Evolutionary conservation across 2,329 filamentous ascomycete species (phyloP), one percentile per base, ranked within the genome.

Genomic region (Pyricularia pennisetigena): DNA sequence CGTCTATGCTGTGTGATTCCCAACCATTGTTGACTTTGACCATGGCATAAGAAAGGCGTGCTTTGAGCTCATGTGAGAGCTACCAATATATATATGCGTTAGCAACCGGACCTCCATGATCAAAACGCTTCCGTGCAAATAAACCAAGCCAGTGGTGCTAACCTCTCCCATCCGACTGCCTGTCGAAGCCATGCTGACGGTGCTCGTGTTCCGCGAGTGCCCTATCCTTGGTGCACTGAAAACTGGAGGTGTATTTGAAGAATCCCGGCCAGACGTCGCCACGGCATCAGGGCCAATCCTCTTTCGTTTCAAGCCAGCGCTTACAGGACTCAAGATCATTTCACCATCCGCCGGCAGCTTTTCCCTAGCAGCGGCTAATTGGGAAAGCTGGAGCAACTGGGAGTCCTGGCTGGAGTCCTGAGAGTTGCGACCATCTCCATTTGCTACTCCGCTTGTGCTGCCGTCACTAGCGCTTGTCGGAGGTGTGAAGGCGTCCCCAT

Each of bases 11-110:
- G 71, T 90, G 88, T 66, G 89, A 85, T 78, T 97, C 91, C 90
- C 93, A 95, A 69, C 92, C 93, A 75, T 96, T 89, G 76, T 93
- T 92, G 59, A 97, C 91, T 78, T 97, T 97, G 75, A 96, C 86
- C 86, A 97, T 95, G 71, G 94, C 94, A 78, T 97, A 97, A 7
- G 93, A 92, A 30, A 98, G 84, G 73, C 93, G 90, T 66, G 93
- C 89, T 75, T 90, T 90, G 67, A 98, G 84, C 75, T 94, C 91
- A 68, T 89, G 86, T 59, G 92, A 93, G 68, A 92, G 81, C 90
- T 93, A 76, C 35, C 59, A 29, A 62, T 28, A 23, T 61, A 16
- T 5, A 61, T 16, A 61, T 61, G 59, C 14, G 59, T 62, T 62
- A 62, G 59, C 59, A 62, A 62, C 24, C 26, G 29, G 26, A 26